Base-by-base conservation (phyloP, 1,284 basidiomycete species). In the Hemileia vastatrix region DNA sequence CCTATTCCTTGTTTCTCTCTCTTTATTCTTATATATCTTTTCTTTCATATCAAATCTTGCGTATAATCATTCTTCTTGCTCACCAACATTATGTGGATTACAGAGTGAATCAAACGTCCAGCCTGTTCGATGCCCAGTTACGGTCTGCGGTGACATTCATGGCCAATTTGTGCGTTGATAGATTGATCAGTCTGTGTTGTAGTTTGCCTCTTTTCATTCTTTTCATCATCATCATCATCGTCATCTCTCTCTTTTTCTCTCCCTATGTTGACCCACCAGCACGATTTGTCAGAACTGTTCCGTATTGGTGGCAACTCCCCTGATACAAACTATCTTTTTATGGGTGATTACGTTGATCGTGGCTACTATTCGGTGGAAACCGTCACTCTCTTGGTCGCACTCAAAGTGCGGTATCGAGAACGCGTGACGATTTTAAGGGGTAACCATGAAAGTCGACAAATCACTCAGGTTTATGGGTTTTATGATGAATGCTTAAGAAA, bases 301-400 rank as follows among this genome's bases (percentile, higher is more conserved):
- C 87, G 93, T 62, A 98, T 99, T 76, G 94, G 95, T 58, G 95
- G 94, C 65, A 97, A 97, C 81, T 97, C 93, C 48, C 95, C 94
- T 64, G 95, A 98, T 80, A 97, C 95, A 67, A 99, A 98, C 80
- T 99, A 99, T 79, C 87, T 99, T 70, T 99, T 99, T 82, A 99
- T 99, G 95, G 95, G 95, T 50, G 94, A 99, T 81, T 98, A 97
- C 75, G 95, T 98, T 70, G 95, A 98, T 81, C 86, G 95, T 74
- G 94, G 94, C 27, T 98, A 97, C 81, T 98, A 98, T 81, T 96
- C 91, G 15, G 95, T 99, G 58, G 94, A 99, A 80, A 98, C 94
- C 1, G 93, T 99, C 70, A 96, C 93, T 18, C 82, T 98, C n/a
- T 86, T 99, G 59, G 92, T 99, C 58, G 91, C 94, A 15, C 83